Evolutionary conservation across 176 grass and related monocot genomes (phyloP), one percentile per base, ranked within the genome.

Genomic region (Aegilops bicornis): DNA sequence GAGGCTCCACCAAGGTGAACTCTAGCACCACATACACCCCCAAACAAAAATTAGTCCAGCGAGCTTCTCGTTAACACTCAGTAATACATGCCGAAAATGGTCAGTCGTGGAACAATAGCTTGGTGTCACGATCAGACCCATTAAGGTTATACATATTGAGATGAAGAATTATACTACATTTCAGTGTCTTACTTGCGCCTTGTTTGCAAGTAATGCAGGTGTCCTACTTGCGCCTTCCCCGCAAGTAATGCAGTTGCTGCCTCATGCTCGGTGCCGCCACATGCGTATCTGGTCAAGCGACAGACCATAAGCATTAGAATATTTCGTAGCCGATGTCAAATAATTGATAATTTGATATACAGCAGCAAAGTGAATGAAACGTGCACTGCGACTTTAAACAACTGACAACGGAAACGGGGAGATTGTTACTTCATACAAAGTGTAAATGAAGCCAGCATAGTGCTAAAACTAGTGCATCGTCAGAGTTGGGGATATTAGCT

Each of bases 191-290:
- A 92, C 83, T 87, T 89, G 80, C 60, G 69, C 27, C 84, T 56
- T 80, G 10, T 63, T 80, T 42, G 63, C 84, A 77, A 87, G 80
- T 80, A 69, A 84, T 92, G 84, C 75, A 19, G 0, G 1, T 61
- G 32, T 52, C 79, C 76, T 89, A 86, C 83, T 87, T 89, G 80
- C 47, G 68, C 12, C 84, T 76, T 83, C 29, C 76, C 69, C 16
- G 62, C 87, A 84, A 89, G 87, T 87, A 84, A 84, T 92, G 91
- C 87, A 35, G 87, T 89, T 89, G 68, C 40, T 59, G 40, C 84
- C 87, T 92, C 87, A 72, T 50, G 87, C 87, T 89, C 77, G 84
- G 83, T 89, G 84, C 87, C 84, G 0, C 91, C 87, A 9, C 37
- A 22, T 89, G 91, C 87, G 31, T 75, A 32, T 13, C 83, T 88